Conservation (phyloP, 192 early-diverging fungal species). For the Spizellomyces punctatus region DNA sequence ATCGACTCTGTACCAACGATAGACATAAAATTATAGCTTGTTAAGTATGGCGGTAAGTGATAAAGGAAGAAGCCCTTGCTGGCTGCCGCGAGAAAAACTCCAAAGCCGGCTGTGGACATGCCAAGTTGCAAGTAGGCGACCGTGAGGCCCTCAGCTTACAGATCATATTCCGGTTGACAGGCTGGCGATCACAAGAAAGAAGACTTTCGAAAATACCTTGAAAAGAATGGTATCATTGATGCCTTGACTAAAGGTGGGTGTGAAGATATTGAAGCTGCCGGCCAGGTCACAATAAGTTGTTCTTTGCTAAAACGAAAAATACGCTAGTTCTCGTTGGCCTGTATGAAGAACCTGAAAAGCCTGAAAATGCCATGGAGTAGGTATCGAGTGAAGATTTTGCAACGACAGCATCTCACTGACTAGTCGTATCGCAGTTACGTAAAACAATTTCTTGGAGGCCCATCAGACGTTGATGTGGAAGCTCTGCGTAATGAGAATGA, state of each 20-base stretch:
- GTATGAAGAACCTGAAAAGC: constrained; percentile 69
- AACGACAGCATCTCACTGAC: background rate
- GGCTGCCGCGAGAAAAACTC: too few species aligned
- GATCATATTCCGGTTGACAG: constrained; percentile 14
- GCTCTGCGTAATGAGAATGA: constrained; percentile 59
- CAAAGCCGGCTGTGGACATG: too few species aligned
- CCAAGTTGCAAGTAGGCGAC: too few species aligned
- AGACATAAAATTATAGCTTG: too few species aligned
- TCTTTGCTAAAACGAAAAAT: too few species aligned
- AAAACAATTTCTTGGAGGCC: constrained; percentile 63
- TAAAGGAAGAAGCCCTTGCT: too few species aligned
- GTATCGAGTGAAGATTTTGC: background rate
- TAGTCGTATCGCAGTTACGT: constrained; percentile 43
- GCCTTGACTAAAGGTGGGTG: constrained; percentile 60
- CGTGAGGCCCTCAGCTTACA: too few species aligned
- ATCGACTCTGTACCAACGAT: too few species aligned
- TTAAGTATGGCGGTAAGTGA: too few species aligned
- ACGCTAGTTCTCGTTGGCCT: constrained; percentile 60
- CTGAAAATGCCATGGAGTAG: constrained; percentile 62
- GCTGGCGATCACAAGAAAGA: constrained; percentile 65
- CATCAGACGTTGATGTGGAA: constrained; percentile 59
- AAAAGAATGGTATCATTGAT: constrained; percentile 66
- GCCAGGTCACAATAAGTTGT: too few species aligned
- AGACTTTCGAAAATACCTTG: constrained; percentile 67
- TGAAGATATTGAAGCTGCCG: background rate